A percentile compares a stretch with the other conserved stretches of the same genome.
phyloP scores from a whole-genome alignment of 2,329 filamentous ascomycete species.

The Verticillium nubilum region DNA sequence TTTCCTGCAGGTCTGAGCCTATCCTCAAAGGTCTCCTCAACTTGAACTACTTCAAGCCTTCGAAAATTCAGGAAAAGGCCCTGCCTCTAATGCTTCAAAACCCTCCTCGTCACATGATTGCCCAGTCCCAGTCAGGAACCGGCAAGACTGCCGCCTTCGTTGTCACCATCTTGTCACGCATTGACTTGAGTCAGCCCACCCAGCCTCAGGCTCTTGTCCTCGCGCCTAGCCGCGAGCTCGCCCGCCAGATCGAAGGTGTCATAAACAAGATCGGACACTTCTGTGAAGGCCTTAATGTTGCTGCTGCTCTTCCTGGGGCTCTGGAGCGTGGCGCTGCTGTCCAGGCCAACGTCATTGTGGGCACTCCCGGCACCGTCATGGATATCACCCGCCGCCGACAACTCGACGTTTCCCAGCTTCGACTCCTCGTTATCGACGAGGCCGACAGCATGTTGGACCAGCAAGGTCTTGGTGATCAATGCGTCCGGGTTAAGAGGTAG shows the following conservation, averaged over 20 bases:
- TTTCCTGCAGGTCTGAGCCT: conserved; percentile 26
- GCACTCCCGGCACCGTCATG: conserved; percentile 88
- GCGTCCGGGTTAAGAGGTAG: conserved; percentile 79
- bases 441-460: conserved; percentile 98
- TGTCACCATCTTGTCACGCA: conserved; percentile 80
- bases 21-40: conserved; percentile 73
- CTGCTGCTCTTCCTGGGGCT: conserved; percentile 77
- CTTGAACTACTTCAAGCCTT: conserved; percentile 90
- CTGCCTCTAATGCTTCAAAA: conserved; percentile 81
- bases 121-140: conserved; percentile 97
- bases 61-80: conserved; percentile 95
- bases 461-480: conserved; percentile 93
- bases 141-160: conserved; percentile 98
- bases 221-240: conserved; percentile 89
- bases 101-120: conserved; percentile 91
- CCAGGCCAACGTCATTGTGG: conserved; percentile 76
- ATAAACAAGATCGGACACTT: conserved; percentile 80
- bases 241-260: conserved; percentile 87
- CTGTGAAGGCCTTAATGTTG: conserved; percentile 67
- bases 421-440: conserved; percentile 87
- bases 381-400: conserved; percentile 76
- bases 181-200: conserved; percentile 65
- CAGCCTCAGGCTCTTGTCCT: conserved; percentile 83
- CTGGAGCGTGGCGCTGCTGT: conserved; percentile 64
- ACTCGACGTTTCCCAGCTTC: conserved; percentile 67